Evolutionary conservation across 2,329 filamentous ascomycete species (phyloP).

Genomic region (Sphaerulina populicola): DNA sequence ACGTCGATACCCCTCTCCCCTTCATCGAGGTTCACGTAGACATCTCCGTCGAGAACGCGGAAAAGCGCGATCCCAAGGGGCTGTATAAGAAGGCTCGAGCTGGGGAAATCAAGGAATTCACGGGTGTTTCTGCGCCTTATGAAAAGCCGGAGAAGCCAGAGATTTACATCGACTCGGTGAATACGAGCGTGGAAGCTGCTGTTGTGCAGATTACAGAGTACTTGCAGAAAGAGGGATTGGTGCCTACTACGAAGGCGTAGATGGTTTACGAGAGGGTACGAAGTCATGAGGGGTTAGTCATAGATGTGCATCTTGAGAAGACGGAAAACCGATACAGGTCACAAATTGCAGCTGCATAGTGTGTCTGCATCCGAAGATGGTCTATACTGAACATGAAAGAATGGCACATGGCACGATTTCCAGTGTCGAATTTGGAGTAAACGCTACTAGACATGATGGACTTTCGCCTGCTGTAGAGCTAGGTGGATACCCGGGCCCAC

Average conservation of each 20-base stretch:
- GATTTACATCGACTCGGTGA: constrained; percentile 74
- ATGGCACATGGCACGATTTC: no score
- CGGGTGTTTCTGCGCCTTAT: constrained; percentile 89
- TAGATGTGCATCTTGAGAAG: neutral
- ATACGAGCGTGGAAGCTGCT: constrained; percentile 78
- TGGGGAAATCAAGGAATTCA: constrained; percentile 95
- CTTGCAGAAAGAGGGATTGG: constrained; percentile 56
- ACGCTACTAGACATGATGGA: no score
- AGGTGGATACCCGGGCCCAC: no score
- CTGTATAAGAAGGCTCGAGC: constrained; percentile 93
- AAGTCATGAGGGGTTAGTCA: neutral
- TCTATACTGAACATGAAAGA: no score
- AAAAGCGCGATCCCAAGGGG: constrained; percentile 93
- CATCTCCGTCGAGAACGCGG: constrained; percentile 80
- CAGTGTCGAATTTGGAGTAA: no score
- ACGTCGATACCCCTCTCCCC: constrained; percentile 57
- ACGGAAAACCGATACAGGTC: neutral
- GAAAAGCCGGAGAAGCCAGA: constrained; percentile 81
- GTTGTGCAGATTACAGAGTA: constrained; percentile 78
- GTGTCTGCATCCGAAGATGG: no score
- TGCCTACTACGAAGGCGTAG: constrained; percentile 1
- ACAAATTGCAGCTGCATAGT: neutral
- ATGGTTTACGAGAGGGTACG: neutral
- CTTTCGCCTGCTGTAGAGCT: no score
- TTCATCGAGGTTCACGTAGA: constrained; percentile 95